Percentiles rank a stretch among this genome's conserved stretches.
phyloP scores from a whole-genome alignment of 768 basidiomycete species.

The Psilocybe cubensis region DNA sequence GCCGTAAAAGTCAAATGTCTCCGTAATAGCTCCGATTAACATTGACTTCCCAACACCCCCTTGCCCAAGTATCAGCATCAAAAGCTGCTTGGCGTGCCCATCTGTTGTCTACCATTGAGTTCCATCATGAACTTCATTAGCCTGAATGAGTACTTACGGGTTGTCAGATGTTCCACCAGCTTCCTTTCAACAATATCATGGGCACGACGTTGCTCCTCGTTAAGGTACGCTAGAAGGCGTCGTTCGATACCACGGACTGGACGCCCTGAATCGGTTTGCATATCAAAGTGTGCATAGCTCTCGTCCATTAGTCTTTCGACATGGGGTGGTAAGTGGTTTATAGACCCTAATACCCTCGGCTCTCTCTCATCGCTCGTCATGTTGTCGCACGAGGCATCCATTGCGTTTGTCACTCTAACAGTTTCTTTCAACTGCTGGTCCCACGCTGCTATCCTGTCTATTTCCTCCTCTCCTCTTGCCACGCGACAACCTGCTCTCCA shows the following conservation, averaged over 20 bases:
- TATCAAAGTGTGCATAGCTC: slow-evolving; percentile 2
- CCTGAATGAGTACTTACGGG: slow-evolving; percentile 8
- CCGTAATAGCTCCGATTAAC: slow-evolving; percentile 39
- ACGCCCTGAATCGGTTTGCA: no score
- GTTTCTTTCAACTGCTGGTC: slow-evolving; percentile 9
- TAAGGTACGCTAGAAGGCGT: slow-evolving; percentile 10
- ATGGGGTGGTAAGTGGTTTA: no score
- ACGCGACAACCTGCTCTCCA: neutral
- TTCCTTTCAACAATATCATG: slow-evolving; percentile 39
- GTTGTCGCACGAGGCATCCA: no score
- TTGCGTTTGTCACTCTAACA: neutral
- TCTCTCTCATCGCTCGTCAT: neutral
- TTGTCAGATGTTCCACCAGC: slow-evolving; percentile 20
- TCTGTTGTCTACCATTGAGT: neutral
- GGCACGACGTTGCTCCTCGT: slow-evolving; percentile 38
- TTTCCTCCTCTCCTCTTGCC: neutral
- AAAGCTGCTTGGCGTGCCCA: slow-evolving; percentile 21
- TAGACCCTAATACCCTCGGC: no score
- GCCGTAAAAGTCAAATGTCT: slow-evolving; percentile 28
- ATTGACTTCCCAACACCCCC: slow-evolving; percentile 49
- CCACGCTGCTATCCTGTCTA: slow-evolving; percentile 1
- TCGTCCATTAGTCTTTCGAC: no score
- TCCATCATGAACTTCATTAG: neutral
- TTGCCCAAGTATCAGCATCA: slow-evolving; percentile 42
- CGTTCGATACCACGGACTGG: neutral